Percentiles rank a stretch among this genome's conserved stretches.
Conservation (phyloP, 2,329 filamentous ascomycete species). For the Neobulgaria alba region DNA sequence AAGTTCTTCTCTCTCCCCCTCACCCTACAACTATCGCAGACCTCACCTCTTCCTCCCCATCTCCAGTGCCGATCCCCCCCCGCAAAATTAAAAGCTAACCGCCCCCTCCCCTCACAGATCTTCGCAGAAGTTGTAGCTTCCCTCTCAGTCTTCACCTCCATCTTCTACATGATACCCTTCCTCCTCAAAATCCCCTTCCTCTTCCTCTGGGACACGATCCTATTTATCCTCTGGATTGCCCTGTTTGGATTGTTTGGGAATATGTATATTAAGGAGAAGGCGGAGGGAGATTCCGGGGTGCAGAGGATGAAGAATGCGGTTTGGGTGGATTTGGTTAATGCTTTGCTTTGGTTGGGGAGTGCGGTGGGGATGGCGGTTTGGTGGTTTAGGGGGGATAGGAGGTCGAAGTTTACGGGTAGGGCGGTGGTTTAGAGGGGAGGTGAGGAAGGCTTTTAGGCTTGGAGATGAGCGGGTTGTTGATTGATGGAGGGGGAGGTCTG, state of each 20-base stretch:
- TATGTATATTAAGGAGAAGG: conserved; percentile 64
- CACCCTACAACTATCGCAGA: not conserved
- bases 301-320: conserved; percentile 78
- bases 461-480: conserved; percentile 2
- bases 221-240: conserved; percentile 72
- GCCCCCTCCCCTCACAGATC: conserved; percentile 41
- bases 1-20: conserved; percentile 23
- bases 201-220: conserved; percentile 61
- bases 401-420: conserved; percentile 50
- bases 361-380: conserved; percentile 46
- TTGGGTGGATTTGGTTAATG: conserved; percentile 70
- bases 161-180: conserved; percentile 58
- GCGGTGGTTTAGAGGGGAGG: conserved; percentile 38
- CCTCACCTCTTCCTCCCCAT: not conserved
- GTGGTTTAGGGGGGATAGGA: conserved; percentile 48
- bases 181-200: conserved; percentile 43
- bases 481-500: not conserved
- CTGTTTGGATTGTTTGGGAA: conserved; percentile 78
- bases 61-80: no score
- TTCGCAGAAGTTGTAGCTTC: conserved; percentile 66
- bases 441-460: conserved; percentile 3
- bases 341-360: conserved; percentile 67
- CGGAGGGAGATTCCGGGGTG: conserved; percentile 55
- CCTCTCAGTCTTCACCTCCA: conserved; percentile 54
- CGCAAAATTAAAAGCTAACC: not conserved